Evolutionary conservation across 306 rosid genomes (phyloP).

Genomic region (Gastrolobium villosum): DNA sequence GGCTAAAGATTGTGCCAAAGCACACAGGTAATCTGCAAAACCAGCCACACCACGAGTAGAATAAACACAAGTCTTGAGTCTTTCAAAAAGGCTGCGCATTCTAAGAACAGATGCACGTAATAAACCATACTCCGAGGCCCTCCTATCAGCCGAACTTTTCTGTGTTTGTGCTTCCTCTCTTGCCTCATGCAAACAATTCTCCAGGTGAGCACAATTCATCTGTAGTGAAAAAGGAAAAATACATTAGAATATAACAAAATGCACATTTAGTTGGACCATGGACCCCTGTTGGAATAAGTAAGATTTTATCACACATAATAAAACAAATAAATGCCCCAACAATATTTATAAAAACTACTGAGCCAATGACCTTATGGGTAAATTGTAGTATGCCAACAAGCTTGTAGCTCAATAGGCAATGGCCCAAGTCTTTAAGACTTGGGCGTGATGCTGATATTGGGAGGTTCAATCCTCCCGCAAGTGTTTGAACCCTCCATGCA

Average conservation of each 20-base stretch:
- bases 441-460: neutral
- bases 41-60: slow-evolving; percentile 78
- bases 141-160: slow-evolving; percentile 94
- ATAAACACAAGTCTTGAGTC: slow-evolving; percentile 76
- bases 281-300: neutral
- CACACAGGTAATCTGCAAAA: slow-evolving; percentile 75
- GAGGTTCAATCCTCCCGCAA: neutral
- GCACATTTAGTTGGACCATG: neutral
- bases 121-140: slow-evolving; percentile 87
- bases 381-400: neutral
- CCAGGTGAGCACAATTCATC: slow-evolving; percentile 99
- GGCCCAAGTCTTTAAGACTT: neutral
- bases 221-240: slow-evolving; percentile 48
- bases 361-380: neutral
- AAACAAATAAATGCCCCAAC: neutral
- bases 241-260: slow-evolving; percentile 29
- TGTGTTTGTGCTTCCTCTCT: slow-evolving; percentile 99
- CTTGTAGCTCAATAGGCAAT: neutral
- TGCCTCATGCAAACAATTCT: slow-evolving; percentile 96
- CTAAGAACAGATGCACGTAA: slow-evolving; percentile 86
- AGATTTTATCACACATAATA: neutral
- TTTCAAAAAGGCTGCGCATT: slow-evolving; percentile 87
- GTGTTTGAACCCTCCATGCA: neutral
- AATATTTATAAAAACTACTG: neutral
- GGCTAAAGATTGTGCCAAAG: slow-evolving; percentile 86